A percentile compares a stretch with the other conserved stretches of the same genome.
These are phyloP conservation scores for Cicer chorassanicum DNA, from an alignment of 306 rosid species.

Conservation along the genomic window DNA sequence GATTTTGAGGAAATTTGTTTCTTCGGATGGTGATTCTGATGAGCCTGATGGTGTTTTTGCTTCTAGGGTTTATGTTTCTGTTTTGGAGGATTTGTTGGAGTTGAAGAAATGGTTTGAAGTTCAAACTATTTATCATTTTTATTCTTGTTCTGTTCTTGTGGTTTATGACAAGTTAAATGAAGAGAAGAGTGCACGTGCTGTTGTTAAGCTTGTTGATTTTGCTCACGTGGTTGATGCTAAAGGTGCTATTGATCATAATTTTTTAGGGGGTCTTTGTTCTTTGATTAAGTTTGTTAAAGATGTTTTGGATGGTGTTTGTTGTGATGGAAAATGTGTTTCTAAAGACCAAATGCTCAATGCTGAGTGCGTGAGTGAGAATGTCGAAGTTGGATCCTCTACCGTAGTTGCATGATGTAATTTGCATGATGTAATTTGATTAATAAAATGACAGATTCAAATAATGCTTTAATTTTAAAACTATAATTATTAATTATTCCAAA, in stretches of 20 bases:
- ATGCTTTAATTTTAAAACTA: too few relatives aligned
- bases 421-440: too few relatives aligned
- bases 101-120: constrained; percentile 88
- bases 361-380: too few relatives aligned
- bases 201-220: constrained; percentile 77
- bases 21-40: constrained; percentile 51
- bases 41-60: constrained; percentile 60
- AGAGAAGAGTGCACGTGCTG: constrained; percentile 44
- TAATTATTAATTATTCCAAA: too few relatives aligned
- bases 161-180: constrained; percentile 57
- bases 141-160: constrained; percentile 69
- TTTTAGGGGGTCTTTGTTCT: constrained; percentile 92
- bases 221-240: constrained; percentile 70
- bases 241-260: constrained; percentile 86
- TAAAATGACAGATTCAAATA: too few relatives aligned
- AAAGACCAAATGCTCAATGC: not conserved
- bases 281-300: constrained; percentile 72
- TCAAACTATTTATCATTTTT: constrained; percentile 75
- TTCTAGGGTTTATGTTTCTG: constrained; percentile 56
- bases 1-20: constrained; percentile 66
- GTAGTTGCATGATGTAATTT: too few relatives aligned
- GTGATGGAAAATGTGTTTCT: not conserved
- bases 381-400: too few relatives aligned
- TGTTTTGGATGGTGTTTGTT: constrained; percentile 40
- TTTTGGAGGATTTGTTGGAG: constrained; percentile 63